Percentiles rank a stretch among this genome's conserved stretches.
Conservation (phyloP, 1,284 basidiomycete genomes). For the Leccinum solheimii region DNA sequence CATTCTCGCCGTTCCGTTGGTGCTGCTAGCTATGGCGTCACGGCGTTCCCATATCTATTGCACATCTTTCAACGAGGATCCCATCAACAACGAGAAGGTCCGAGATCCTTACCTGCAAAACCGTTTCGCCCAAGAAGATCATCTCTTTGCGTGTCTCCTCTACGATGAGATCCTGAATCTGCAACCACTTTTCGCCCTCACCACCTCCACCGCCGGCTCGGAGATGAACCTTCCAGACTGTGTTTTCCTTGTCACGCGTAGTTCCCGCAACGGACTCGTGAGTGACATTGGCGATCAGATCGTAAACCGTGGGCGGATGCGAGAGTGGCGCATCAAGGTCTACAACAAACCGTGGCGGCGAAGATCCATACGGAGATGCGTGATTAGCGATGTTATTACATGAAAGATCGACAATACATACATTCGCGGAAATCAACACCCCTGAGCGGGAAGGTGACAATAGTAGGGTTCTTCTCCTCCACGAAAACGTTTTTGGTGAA, state of each 20-base stretch:
- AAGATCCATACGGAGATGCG: conserved; percentile 18
- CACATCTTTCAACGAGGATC: conserved; percentile 15
- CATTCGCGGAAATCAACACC: conserved; percentile 91
- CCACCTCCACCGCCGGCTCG: conserved; percentile 75
- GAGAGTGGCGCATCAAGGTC: conserved; percentile 72
- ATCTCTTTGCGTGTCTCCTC: conserved; percentile 95
- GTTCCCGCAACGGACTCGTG: conserved; percentile 95
- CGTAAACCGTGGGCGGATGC: conserved; percentile 72
- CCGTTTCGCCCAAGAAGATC: conserved; percentile 97
- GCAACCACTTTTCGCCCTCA: conserved; percentile 92
- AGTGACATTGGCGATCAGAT: conserved; percentile 93
- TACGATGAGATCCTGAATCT: conserved; percentile 96
- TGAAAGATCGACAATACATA: conserved; percentile 47
- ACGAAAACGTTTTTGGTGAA: conserved; percentile 99
- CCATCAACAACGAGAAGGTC: conserved; percentile 4
- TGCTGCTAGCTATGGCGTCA: conserved; percentile 20
- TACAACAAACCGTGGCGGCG: conserved; percentile 36
- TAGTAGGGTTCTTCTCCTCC: conserved; percentile 98
- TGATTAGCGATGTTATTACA: conserved; percentile 21
- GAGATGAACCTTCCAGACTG: conserved; percentile 92
- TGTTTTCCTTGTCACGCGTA: conserved; percentile 83
- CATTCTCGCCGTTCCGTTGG: conserved; percentile 28
- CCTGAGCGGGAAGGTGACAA: conserved; percentile 94
- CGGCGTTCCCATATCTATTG: conserved; percentile 72
- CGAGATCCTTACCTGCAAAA: conserved; percentile 72